These are phyloP conservation scores for Peronospora destructor DNA, from an alignment of 352 stramenopile genomes.

Conservation along the genomic window DNA sequence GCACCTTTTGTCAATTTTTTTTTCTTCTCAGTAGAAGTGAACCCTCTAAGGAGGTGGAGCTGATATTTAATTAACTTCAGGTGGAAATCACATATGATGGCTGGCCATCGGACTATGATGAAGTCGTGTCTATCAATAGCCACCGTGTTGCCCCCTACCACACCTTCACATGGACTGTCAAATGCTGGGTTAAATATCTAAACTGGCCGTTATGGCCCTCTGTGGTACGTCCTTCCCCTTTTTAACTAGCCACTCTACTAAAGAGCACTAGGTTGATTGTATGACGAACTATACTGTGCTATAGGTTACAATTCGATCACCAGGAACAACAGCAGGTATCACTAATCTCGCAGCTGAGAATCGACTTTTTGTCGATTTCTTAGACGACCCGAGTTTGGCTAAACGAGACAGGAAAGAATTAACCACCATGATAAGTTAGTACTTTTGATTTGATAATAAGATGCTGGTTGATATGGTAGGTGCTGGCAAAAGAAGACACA, in stretches of 20 bases:
- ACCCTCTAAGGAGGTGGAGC: too few relatives aligned
- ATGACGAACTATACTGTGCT: neutral
- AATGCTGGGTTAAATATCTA: slow-evolving; percentile 76
- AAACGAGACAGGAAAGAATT: slow-evolving; percentile 31
- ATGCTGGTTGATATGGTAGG: slow-evolving; percentile 12
- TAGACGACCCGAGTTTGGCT: slow-evolving; percentile 40
- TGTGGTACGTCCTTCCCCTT: slow-evolving; percentile 26
- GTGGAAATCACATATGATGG: slow-evolving; percentile 67
- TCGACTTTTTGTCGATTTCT: slow-evolving; percentile 49
- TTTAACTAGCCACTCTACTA: neutral
- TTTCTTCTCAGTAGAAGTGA: too few relatives aligned
- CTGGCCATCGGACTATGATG: slow-evolving; percentile 50
- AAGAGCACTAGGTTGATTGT: neutral
- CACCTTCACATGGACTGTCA: slow-evolving; percentile 71
- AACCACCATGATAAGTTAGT: neutral
- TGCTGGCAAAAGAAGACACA: slow-evolving; percentile 44
- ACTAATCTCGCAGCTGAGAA: slow-evolving; percentile 34
- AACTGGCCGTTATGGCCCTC: slow-evolving; percentile 76
- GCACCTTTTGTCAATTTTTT: neutral
- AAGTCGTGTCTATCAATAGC: slow-evolving; percentile 50
- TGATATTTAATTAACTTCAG: slow-evolving; percentile 14
- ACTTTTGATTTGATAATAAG: neutral
- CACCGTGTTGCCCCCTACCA: slow-evolving; percentile 62
- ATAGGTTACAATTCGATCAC: slow-evolving; percentile 58
- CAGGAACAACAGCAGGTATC: slow-evolving; percentile 36